Evolutionary conservation across 352 stramenopile species (phyloP), one percentile per base, ranked within the genome.

Genomic region (Thraustochytrium striatum): DNA sequence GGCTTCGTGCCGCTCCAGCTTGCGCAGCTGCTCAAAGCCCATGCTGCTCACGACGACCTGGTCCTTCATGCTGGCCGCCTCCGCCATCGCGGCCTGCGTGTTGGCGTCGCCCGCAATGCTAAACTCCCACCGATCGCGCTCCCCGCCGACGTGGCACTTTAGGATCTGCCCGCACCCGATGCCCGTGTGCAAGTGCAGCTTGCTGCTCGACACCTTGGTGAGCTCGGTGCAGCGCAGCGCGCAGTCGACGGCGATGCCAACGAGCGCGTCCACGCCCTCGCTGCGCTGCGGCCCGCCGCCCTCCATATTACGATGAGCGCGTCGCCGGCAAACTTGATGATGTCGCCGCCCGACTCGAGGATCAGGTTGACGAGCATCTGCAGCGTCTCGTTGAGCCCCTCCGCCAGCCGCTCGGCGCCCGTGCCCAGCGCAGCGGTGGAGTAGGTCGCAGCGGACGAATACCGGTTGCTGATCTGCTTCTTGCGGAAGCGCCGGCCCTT

Each of bases 251-350:
- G 50, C 43, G 55, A 83, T 82, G 39, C 69, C 81, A 39, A 78
- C 81, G n/a, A 69, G 72, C 21, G 61, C 78, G 53, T 68, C 69
- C 7, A 84, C 72, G 11, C 36, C 36, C 32, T 79, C 11, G 39
- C 13, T 35, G 55, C 25, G 47, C 35, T 52, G 13, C 87, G 88
- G n/a, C n/a, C n/a, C n/a, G n/a, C n/a, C n/a, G n/a, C n/a, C n/a
- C n/a, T n/a, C 93, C 93, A 97, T 59, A 97, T 92, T 55, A 96
- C 92, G 86, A 97, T 91, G 3, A 83, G 62, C 28, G 93, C 93
- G 61, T 97, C 93, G 30, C 93, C 93, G 11, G 93, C 93, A 78
- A 97, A 97, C 86, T 97, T 97, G 84, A 96, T 94, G 28, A 81
- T 62, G 47, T 81, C 72, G 16, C 72, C 72, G 21, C 72, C 72